These are phyloP conservation scores for Penicillium decumbens DNA, from an alignment of 2,329 filamentous ascomycete genomes.

Conservation along the genomic window DNA sequence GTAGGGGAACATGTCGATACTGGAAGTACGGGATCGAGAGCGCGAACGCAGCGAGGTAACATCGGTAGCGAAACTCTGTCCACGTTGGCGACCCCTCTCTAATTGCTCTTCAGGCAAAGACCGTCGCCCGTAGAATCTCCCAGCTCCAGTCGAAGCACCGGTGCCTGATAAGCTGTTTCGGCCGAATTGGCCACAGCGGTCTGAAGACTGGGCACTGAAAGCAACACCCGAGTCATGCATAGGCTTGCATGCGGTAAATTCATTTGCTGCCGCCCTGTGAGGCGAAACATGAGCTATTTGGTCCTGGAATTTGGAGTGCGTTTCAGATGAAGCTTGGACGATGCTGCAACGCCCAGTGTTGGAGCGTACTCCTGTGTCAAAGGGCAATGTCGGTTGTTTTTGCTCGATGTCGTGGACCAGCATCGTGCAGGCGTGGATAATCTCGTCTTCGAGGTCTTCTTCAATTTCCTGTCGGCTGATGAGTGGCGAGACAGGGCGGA, in stretches of 20 bases:
- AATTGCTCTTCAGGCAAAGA: constrained; percentile 6
- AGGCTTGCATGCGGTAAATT: constrained; percentile 1
- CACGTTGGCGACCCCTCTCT: background rate
- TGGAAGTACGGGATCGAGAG: constrained; percentile 8
- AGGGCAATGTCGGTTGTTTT: constrained; percentile 17
- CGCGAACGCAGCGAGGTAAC: constrained; percentile 1
- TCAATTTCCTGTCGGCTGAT: constrained; percentile 34
- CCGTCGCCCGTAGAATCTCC: constrained; percentile 17
- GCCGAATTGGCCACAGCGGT: background rate
- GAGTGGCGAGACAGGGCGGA: constrained; percentile 30
- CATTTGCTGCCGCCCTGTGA: constrained; percentile 2
- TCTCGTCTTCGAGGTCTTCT: constrained; percentile 31
- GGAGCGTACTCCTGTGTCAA: background rate
- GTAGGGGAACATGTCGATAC: constrained; percentile 16
- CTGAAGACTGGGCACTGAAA: constrained; percentile 2
- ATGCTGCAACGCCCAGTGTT: background rate
- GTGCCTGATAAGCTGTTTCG: constrained; percentile 2
- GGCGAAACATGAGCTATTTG: constrained; percentile 5
- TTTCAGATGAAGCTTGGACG: constrained; percentile 3
- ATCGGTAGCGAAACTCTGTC: constrained; percentile 11
- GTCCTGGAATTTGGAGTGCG: background rate
- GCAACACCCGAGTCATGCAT: constrained; percentile 15
- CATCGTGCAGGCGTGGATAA: constrained; percentile 35
- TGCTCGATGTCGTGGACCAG: constrained; percentile 31
- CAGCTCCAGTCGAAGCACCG: background rate